A percentile compares a stretch with the other conserved stretches of the same genome.
Conservation (phyloP, 2,329 filamentous ascomycete species). For the Aspergillus glaucus region DNA sequence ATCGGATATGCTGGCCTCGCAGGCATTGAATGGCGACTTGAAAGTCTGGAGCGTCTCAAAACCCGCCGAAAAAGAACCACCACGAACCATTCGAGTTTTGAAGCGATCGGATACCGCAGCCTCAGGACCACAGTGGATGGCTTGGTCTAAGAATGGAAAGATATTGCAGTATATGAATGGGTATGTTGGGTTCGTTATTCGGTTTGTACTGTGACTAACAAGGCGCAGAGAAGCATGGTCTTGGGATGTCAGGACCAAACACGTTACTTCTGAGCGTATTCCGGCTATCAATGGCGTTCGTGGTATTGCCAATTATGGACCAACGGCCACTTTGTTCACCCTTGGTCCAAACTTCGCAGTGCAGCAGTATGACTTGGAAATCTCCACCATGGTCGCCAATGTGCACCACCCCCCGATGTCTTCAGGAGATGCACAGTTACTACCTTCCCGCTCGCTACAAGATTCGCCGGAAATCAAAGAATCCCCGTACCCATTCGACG, state of each 20-base stretch:
- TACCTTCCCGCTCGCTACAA: constrained; percentile 27
- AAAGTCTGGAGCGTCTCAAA: constrained; percentile 97
- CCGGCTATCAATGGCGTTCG: constrained; percentile 76
- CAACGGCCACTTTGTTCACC: constrained; percentile 87
- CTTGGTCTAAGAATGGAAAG: constrained; percentile 96
- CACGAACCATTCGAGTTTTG: constrained; percentile 81
- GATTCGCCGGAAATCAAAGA: constrained; percentile 58
- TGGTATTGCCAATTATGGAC: constrained; percentile 81
- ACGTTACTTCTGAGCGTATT: constrained; percentile 83
- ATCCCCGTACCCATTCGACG: constrained; percentile 64
- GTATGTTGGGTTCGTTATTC: constrained; percentile 50
- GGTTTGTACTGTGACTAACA: not conserved
- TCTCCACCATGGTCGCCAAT: constrained; percentile 74
- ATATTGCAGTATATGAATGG: constrained; percentile 88
- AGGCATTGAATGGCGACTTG: constrained; percentile 85
- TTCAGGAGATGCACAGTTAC: constrained; percentile 55
- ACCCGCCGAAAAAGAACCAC: constrained; percentile 62
- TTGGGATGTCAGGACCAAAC: constrained; percentile 98
- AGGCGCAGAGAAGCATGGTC: constrained; percentile 70
- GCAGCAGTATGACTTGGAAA: constrained; percentile 92
- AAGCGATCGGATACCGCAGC: constrained; percentile 69
- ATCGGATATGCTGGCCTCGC: constrained; percentile 93
- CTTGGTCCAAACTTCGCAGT: constrained; percentile 80
- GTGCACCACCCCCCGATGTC: constrained; percentile 82
- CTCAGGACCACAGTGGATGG: constrained; percentile 85